These are phyloP conservation scores for Coprinopsis marcescibilis DNA, from an alignment of 768 basidiomycete species.

Conservation along the genomic window DNA sequence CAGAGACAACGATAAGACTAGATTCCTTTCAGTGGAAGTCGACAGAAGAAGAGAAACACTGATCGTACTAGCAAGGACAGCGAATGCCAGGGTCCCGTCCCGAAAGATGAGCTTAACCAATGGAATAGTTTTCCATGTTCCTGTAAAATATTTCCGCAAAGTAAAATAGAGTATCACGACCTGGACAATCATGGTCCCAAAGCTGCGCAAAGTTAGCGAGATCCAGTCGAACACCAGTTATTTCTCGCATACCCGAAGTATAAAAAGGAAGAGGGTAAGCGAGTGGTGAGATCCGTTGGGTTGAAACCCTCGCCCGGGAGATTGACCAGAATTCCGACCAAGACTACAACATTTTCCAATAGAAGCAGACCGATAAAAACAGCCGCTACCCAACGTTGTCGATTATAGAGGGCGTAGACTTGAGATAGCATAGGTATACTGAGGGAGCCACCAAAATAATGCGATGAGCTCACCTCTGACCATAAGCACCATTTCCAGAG, in stretches of 20 bases:
- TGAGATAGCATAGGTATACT: background rate
- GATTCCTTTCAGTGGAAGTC: background rate
- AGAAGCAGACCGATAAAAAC: constrained; percentile 17
- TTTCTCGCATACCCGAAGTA: constrained; percentile 18
- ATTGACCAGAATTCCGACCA: constrained; percentile 15
- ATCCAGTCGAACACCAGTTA: background rate
- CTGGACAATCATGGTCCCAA: constrained; percentile 19
- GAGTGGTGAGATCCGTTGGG: constrained; percentile 10
- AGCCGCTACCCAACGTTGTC: constrained; percentile 15
- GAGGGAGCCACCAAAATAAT: background rate
- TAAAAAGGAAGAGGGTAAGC: constrained; percentile 19
- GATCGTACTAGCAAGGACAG: constrained; percentile 16
- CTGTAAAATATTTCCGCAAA: constrained; percentile 16
- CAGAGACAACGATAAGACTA: constrained; percentile 18
- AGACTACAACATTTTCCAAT: constrained; percentile 16
- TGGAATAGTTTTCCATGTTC: constrained; percentile 17
- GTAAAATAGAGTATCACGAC: constrained; percentile 16
- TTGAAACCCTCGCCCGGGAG: constrained; percentile 12
- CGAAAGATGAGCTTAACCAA: constrained; percentile 19
- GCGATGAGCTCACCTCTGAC: constrained; percentile 19
- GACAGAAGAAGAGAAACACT: background rate
- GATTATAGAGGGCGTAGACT: constrained; percentile 28
- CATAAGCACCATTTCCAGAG: constrained; percentile 27
- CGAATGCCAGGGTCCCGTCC: constrained; percentile 21
- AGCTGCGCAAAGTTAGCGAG: background rate